phyloP scores from a whole-genome alignment of 1,284 basidiomycete species.

The Cronartium ribicola region DNA sequence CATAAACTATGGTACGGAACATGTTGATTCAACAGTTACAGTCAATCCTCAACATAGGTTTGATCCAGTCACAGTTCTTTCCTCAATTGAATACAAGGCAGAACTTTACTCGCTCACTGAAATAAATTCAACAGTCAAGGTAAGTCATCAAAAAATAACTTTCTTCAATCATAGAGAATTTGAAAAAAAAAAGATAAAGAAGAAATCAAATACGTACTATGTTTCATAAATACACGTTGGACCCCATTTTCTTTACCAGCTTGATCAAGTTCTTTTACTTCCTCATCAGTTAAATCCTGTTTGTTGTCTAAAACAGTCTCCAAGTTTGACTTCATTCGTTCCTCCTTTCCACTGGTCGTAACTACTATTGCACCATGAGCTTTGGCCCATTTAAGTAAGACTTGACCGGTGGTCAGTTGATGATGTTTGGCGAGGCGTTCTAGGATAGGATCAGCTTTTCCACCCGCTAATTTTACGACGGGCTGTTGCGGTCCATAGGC shows the following conservation, averaged over 20 bases:
- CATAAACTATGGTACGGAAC: too few relatives aligned
- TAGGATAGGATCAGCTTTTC: constrained; percentile 20
- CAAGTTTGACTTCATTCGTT: constrained; percentile 20
- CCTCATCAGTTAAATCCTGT: constrained; percentile 1
- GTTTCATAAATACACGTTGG: constrained; percentile 20
- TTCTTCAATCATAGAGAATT: constrained; percentile 1
- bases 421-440: constrained; percentile 4
- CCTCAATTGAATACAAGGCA: too few relatives aligned
- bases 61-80: too few relatives aligned
- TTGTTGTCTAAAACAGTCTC: constrained; percentile 4
- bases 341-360: constrained; percentile 16
- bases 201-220: constrained; percentile 25
- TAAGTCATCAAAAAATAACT: background rate
- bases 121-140: too few relatives aligned
- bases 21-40: too few relatives aligned
- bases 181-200: background rate
- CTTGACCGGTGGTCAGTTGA: constrained; percentile 14
- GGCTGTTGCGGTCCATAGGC: constrained; percentile 29
- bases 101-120: too few relatives aligned
- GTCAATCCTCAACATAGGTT: too few relatives aligned
- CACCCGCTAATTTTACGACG: constrained; percentile 21
- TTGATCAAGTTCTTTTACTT: constrained; percentile 22
- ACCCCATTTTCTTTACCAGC: constrained; percentile 26
- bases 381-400: constrained; percentile 32
- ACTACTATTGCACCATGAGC: constrained; percentile 14